phyloP scores from a whole-genome alignment of 2,329 filamentous ascomycete genomes.

The Ophiocordyceps camponoti-floridani region DNA sequence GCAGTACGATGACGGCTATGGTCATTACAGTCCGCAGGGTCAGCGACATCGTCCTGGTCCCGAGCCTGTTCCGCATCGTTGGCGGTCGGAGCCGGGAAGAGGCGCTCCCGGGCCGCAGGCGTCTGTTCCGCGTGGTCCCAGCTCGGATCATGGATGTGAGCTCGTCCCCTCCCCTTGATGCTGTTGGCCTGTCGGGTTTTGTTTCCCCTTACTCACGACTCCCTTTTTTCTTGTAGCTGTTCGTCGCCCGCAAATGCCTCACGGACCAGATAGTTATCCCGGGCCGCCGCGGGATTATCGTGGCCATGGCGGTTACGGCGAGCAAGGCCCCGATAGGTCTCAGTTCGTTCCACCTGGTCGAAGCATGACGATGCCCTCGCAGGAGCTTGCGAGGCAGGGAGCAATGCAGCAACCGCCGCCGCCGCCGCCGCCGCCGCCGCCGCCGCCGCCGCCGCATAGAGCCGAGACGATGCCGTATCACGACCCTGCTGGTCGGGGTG shows the following conservation, averaged over 20 bases:
- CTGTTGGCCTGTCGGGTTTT: too few relatives aligned
- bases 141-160: slow-evolving; percentile 20
- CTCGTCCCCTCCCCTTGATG: not conserved
- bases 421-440: too few relatives aligned
- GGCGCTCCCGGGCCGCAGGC: not conserved
- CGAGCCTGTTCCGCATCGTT: not conserved
- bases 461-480: slow-evolving; percentile 28
- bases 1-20: not conserved
- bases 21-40: not conserved
- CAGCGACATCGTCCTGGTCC: not conserved
- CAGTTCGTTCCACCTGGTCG: slow-evolving; percentile 33
- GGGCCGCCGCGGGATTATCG: slow-evolving; percentile 6
- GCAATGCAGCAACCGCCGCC: slow-evolving; percentile 10
- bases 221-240: slow-evolving; percentile 6
- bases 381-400: slow-evolving; percentile 20
- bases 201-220: not conserved
- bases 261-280: slow-evolving; percentile 2
- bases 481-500: slow-evolving; percentile 22
- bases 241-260: slow-evolving; percentile 5
- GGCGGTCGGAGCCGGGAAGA: not conserved
- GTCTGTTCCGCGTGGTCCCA: slow-evolving; percentile 15
- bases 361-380: slow-evolving; percentile 43
- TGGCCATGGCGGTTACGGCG: slow-evolving; percentile 11
- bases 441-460: slow-evolving; percentile 13
- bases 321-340: slow-evolving; percentile 9